Base-by-base conservation (phyloP, 768 basidiomycete genomes). In the Phylloporus sp. region DNA sequence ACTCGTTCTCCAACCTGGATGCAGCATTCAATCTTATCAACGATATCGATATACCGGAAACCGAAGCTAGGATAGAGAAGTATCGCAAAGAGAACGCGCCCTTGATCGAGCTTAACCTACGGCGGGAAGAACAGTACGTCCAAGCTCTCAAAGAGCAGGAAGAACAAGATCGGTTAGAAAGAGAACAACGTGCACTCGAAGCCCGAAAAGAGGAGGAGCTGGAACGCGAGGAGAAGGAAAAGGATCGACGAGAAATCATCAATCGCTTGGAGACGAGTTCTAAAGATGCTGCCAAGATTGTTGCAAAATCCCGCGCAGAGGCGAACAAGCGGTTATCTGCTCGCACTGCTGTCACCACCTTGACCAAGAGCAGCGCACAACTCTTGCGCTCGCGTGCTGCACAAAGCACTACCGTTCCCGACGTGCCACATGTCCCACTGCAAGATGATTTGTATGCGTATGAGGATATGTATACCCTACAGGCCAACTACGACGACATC, bases 1-100 rank as follows among this genome's bases (percentile, higher is more conserved):
- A 40, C 28, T 29, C 38, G n/a, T 45, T 47, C 26, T 52, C 26
- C 43, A 47, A 45, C 26, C 11, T 46, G 38, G 22, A 35, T 39
- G 8, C 34, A 95, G 95, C 91, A 6, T 97, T 95, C 75, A 97
- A 98, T 68, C 84, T 98, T 29, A 93, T 97, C 50, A 86, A 97
- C 57, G 88, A 91, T 26, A 80, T 95, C 40, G 86, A 97, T 52
- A 65, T 92, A 20, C 68, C 79, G 6, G 76, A 83, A 59, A 97
- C 94, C 0, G 94, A 98, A 72, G 82, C 81, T 7, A 84, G 89
- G 18, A 88, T 99, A 55, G 78, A 80, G 3, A 77, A 78, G 38
- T 91, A 90, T 68, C 85, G 86, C 36, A 79, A 77, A 23, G 86
- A 90, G 60, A 97, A 97, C 62, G 86, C 88, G 2, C 80, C 82